Evolutionary conservation across 1,284 basidiomycete genomes (phyloP).

Genomic region (Rhodotorula mucilaginosa): DNA sequence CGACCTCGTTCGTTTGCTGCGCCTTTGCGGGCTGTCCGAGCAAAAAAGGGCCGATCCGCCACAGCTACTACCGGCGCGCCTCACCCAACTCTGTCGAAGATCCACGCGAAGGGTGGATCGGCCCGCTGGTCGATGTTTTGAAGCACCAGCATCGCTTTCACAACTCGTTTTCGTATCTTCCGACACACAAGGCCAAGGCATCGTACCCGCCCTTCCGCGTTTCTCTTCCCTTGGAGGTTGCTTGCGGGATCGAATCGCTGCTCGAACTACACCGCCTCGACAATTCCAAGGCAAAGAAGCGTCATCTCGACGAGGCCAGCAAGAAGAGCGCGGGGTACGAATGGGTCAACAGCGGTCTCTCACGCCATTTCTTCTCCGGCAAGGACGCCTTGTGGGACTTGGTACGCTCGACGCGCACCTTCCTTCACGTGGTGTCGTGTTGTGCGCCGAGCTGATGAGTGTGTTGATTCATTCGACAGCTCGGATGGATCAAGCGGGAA

Average conservation of each 20-base stretch:
- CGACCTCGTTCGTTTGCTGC: slow-evolving; percentile 12
- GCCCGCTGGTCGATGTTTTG: background rate
- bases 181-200: background rate
- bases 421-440: no score
- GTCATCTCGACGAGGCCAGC: background rate
- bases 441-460: background rate
- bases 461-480: background rate
- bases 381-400: background rate
- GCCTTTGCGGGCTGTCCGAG: background rate
- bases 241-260: background rate
- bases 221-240: background rate
- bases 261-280: background rate
- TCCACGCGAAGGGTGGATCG: background rate
- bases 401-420: background rate
- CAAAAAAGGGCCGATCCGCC: background rate
- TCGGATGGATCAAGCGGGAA: background rate
- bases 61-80: background rate
- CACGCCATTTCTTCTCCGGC: background rate
- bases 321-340: background rate
- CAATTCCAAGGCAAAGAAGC: background rate
- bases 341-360: background rate
- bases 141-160: background rate
- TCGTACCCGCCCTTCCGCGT: background rate
- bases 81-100: no score
- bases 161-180: background rate